Percentiles rank a stretch among this genome's conserved stretches.
phyloP scores from a whole-genome alignment of 139 green algal genomes.

The Trebouxia sp. region DNA sequence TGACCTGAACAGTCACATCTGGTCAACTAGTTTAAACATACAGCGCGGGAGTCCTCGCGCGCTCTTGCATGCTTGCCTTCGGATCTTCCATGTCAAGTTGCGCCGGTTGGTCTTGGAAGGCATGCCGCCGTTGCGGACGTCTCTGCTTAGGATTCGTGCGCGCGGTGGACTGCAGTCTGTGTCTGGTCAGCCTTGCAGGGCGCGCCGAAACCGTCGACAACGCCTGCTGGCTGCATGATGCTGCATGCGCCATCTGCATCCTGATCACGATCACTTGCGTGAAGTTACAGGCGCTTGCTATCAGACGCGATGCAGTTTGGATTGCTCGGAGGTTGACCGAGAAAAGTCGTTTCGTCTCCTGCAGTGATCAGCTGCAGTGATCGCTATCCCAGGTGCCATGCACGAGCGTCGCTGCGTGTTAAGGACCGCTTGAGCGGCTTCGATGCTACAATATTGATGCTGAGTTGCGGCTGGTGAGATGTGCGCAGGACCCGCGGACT shows the following conservation, averaged over 20 bases:
- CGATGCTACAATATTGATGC: too few species aligned
- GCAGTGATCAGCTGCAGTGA: too few species aligned
- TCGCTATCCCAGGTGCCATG: too few species aligned
- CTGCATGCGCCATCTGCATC: not conserved
- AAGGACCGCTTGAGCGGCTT: too few species aligned
- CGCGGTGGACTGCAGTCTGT: not conserved
- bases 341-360: too few species aligned
- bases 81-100: not conserved
- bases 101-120: not conserved
- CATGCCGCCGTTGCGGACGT: not conserved
- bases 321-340: too few species aligned
- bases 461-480: too few species aligned
- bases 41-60: not conserved
- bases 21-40: not conserved
- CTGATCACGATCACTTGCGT: not conserved
- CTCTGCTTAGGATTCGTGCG: not conserved
- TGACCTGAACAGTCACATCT: conserved; percentile 31
- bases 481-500: too few species aligned
- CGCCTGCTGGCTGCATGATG: not conserved
- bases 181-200: not conserved
- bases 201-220: not conserved
- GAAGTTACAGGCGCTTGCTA: not conserved
- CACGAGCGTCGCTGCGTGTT: too few species aligned
- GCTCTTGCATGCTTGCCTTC: not conserved
- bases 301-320: not conserved